Base-by-base conservation (phyloP, 345 rosid genomes). In the Lepidium sativum region DNA sequence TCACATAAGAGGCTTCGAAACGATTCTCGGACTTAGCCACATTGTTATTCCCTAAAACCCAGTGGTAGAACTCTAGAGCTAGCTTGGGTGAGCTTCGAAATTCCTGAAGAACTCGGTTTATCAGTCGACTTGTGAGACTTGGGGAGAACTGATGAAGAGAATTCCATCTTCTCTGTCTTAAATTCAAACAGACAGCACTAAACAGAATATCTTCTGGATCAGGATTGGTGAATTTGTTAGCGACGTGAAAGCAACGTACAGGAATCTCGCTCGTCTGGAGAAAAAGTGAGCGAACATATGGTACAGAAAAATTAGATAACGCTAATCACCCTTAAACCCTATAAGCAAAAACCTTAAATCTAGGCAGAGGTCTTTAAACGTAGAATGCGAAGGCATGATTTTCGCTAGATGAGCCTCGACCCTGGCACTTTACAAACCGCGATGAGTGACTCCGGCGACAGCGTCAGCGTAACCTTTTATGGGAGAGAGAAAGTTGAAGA, bases 141-240 rank as follows among this genome's bases (percentile, higher is more conserved):
- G 79, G 69, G 21, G 68, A 66, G 63, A 82, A 47, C 23, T 74
- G 65, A 18, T 78, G 84, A 80, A 84, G 70, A 51, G 73, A 32
- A 34, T 77, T 81, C 89, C 92, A 88, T 86, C 70, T 79, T 77
- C 77, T 82, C n/a, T 78, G 86, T 56, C 61, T 82, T 44, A 84
- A 75, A 69, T 84, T 80, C 54, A 79, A 74, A 73, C 86, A 83
- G 45, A 84, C 16, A 54, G 92, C 80, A 50, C 61, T 70, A 39
- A 84, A 76, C 37, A 84, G 68, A 62, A 86, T 73, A 20, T 86
- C 81, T 52, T 82, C 88, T 5, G 76, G 40, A 29, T 43, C 67
- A 6, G 82, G 82, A 40, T 61, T 68, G 6, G 75, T 63, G 67
- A 81, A 75, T 21, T 63, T 69, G 39, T 68, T 73, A 67, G 80